Percentiles rank a stretch among this genome's conserved stretches.
phyloP scores from a whole-genome alignment of 2,329 filamentous ascomycete species.

The Botrytis elliptica region DNA sequence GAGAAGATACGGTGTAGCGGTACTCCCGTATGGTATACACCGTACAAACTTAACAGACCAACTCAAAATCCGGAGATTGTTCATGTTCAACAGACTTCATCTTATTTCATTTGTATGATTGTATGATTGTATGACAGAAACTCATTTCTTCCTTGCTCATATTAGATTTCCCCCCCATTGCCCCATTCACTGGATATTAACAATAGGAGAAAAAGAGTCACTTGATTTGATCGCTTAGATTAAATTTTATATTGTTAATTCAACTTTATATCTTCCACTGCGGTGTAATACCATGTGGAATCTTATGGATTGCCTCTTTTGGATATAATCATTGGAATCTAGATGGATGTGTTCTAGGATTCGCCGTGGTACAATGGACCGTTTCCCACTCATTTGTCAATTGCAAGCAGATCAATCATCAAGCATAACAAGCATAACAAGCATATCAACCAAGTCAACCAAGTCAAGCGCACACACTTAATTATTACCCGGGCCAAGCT shows the following conservation, averaged over 20 bases:
- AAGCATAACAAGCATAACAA: background rate
- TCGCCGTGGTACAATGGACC: background rate
- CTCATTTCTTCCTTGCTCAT: background rate
- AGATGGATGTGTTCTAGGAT: background rate
- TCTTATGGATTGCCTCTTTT: background rate
- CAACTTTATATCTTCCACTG: background rate
- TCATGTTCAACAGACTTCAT: constrained; percentile 1
- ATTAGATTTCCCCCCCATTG: background rate
- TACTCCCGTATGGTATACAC: background rate
- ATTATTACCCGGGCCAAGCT: background rate
- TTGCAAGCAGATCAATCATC: background rate
- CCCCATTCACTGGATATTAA: background rate
- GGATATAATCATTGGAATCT: background rate
- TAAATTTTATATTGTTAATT: background rate
- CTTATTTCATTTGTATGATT: constrained; percentile 1
- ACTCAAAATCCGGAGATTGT: constrained; percentile 4
- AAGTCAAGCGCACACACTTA: background rate
- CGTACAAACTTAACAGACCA: background rate
- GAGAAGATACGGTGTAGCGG: constrained; percentile 1
- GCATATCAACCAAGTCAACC: background rate
- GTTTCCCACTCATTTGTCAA: background rate
- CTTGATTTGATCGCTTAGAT: background rate
- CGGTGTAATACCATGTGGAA: background rate
- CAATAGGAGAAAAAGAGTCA: background rate
- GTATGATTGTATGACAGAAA: background rate